Conservation (phyloP, 2,329 filamentous ascomycete species). For the Aspergillus sp. region DNA sequence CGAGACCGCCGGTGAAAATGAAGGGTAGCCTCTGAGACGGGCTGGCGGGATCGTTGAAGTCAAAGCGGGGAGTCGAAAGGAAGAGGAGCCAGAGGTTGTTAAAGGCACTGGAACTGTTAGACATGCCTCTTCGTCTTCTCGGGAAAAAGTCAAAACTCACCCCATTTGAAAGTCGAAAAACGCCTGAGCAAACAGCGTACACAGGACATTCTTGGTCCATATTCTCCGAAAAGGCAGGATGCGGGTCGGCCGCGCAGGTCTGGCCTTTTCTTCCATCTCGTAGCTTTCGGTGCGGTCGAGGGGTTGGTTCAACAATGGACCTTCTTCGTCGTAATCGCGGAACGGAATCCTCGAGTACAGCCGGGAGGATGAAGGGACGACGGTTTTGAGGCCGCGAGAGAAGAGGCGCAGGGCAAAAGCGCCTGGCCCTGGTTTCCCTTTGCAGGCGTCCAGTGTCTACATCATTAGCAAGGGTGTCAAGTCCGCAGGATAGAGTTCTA, state of each 20-base stretch:
- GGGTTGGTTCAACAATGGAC: conserved; percentile 26
- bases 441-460: conserved; percentile 42
- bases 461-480: conserved; percentile 3
- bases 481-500: neutral
- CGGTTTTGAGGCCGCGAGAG: conserved; percentile 16
- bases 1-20: conserved; percentile 62
- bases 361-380: conserved; percentile 24
- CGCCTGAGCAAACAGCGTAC: conserved; percentile 54
- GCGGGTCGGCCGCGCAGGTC: conserved; percentile 30
- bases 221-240: conserved; percentile 43
- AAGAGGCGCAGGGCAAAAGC: conserved; percentile 22
- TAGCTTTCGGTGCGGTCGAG: conserved; percentile 26
- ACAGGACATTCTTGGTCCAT: conserved; percentile 49
- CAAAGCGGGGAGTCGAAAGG: conserved; percentile 60
- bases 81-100: conserved; percentile 71
- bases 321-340: conserved; percentile 29
- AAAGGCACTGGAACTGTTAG: conserved; percentile 51
- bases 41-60: conserved; percentile 29
- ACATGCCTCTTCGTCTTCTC: neutral
- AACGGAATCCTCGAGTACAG: conserved; percentile 28
- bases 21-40: conserved; percentile 43
- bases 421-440: conserved; percentile 41
- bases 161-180: conserved; percentile 65
- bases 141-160: conserved; percentile 9
- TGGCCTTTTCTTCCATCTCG: conserved; percentile 29